phyloP scores from a whole-genome alignment of 371 early-diverging fungal species.

The Entomophthora muscae region DNA sequence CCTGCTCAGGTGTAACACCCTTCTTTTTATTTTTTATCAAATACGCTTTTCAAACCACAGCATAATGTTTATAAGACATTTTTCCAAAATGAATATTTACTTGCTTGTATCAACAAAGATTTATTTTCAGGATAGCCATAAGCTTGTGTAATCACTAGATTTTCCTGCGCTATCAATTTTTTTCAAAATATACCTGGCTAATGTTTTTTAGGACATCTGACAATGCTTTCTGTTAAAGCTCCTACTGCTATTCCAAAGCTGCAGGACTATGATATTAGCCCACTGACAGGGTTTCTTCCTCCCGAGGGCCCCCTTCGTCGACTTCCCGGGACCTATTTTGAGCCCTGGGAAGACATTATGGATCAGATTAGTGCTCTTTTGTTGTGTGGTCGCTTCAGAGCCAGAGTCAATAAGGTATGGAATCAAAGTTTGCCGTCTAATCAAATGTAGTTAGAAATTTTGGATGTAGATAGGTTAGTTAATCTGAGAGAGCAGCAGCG shows the following conservation, averaged over 20 bases:
- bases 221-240: no score
- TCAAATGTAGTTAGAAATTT: constrained; percentile 47
- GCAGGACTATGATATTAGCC: constrained; percentile 68
- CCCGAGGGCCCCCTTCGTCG: constrained; percentile 48
- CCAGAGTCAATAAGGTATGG: constrained; percentile 44
- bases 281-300: constrained; percentile 77
- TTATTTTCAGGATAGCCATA: no score
- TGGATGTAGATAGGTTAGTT: constrained; percentile 36
- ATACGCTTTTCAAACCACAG: no score
- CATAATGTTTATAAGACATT: no score
- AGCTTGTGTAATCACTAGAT: no score
- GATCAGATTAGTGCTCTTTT: constrained; percentile 57
- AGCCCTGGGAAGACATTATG: constrained; percentile 77
- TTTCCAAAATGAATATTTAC: no score
- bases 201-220: no score
- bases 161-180: no score
- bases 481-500: constrained; percentile 55
- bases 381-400: constrained; percentile 57
- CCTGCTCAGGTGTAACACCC: no score
- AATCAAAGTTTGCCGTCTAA: neutral
- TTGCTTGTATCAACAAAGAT: no score
- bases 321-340: constrained; percentile 53
- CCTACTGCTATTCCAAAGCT: constrained; percentile 29
- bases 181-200: no score
- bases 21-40: no score